Evolutionary conservation across 1,284 basidiomycete species (phyloP), one percentile per base, ranked within the genome.

Genomic region (Cryptococcus neoformans): DNA sequence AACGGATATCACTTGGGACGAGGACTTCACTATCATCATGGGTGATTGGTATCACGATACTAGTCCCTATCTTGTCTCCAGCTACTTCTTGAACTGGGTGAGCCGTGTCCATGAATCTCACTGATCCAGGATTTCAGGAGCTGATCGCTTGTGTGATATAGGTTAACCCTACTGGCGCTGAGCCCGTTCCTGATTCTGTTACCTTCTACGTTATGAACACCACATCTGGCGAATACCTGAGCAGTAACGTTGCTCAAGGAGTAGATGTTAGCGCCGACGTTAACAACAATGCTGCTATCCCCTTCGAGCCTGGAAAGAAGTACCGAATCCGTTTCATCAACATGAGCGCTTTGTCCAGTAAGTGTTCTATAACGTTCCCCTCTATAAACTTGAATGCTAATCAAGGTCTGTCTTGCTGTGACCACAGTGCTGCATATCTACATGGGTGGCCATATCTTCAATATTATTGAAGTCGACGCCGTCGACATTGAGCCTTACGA

Each of bases 401-500:
- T 21, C 21, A 21, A 21, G 21, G 21, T 21, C 21, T 21, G 21
- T 21, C 21, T 21, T 21, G 21, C 21, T 21, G 21, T 21, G 21
- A 21, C 21, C 21, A 21, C 21, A 73, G 74, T 85, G 68, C 93
- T 92, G 79, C 87, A 83, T 79, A 87, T 95, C 76, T 89, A 87
- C 84, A 88, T 97, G 53, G 92, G 95, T 60, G 91, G 91, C 1
- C 94, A 97, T 73, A 83, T 88, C 38, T 94, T 96, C 90, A 79
- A 82, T 9, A 83, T 97, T 63, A 92, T 98, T 68, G 87, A 91
- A 70, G 89, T 85, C 35, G 93, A 97, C 67, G 91, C 92, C 6
- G 88, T 87, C 4, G 93, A 96, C 74, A 81, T 86, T 2, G 81
- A 88, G 68, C 86, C 87, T 59, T 87, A 80, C 54, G 81, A 85